A percentile compares a stretch with the other conserved stretches of the same genome.
These are phyloP conservation scores for Micromonas commoda DNA, from an alignment of 139 green algal genomes.

Conservation along the genomic window DNA sequence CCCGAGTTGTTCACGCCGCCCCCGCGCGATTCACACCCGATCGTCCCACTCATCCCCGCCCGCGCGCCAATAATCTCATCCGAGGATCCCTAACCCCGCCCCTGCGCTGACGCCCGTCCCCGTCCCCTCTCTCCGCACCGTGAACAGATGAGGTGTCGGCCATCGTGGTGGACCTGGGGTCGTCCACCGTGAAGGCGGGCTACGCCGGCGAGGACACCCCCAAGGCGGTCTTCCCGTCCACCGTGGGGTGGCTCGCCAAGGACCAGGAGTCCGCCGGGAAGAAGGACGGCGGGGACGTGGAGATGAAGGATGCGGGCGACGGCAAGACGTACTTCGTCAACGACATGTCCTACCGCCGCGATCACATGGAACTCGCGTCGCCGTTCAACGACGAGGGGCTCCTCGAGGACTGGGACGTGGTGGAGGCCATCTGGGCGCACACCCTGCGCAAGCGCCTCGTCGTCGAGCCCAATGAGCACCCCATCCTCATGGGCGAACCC, in stretches of 20 bases:
- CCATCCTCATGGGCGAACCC: slow-evolving; percentile 83
- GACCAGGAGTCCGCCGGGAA: background rate
- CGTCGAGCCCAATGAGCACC: slow-evolving; percentile 71
- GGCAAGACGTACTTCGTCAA: background rate
- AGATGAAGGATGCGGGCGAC: slow-evolving; percentile 34
- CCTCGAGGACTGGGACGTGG: slow-evolving; percentile 64
- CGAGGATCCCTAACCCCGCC: background rate
- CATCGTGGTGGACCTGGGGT: slow-evolving; percentile 85
- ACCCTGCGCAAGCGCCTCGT: slow-evolving; percentile 67
- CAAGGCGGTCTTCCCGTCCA: slow-evolving; percentile 85
- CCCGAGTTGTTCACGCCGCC: too few relatives aligned
- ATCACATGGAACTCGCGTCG: background rate
- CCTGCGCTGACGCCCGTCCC: too few relatives aligned
- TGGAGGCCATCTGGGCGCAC: slow-evolving; percentile 66
- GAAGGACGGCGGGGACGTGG: slow-evolving; percentile 27
- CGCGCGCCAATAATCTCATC: background rate
- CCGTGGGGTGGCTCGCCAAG: slow-evolving; percentile 24
- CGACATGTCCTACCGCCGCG: slow-evolving; percentile 4
- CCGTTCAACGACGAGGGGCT: slow-evolving; percentile 49
- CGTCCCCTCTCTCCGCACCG: background rate
- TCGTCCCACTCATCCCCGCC: background rate
- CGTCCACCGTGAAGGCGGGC: slow-evolving; percentile 67
- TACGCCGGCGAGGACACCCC: slow-evolving; percentile 94
- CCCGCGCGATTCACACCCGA: too few relatives aligned
- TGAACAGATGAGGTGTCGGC: slow-evolving; percentile 87